These are phyloP conservation scores for Tinospora cordifolia DNA, from an alignment of 164 flowering plant species.

Conservation along the genomic window DNA sequence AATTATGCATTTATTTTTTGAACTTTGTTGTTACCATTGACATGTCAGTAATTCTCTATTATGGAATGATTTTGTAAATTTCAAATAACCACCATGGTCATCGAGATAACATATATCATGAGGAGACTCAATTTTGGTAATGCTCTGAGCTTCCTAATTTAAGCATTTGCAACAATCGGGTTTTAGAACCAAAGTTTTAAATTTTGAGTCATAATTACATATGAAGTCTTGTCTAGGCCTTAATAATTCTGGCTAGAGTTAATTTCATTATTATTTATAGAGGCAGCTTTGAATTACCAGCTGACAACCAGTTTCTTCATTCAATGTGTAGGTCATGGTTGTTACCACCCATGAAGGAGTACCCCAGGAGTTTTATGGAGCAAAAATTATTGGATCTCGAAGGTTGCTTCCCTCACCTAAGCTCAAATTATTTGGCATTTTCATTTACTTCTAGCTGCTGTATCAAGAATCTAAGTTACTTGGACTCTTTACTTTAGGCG, in stretches of 20 bases:
- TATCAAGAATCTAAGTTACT: no score
- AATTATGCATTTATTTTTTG: not conserved
- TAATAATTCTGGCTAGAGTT: no score
- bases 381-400: slow-evolving; percentile 78
- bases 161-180: no score
- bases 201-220: no score
- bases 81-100: no score
- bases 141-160: no score
- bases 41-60: not conserved
- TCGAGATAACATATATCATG: no score
- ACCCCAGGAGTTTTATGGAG: slow-evolving; percentile 91
- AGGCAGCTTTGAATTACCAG: not conserved
- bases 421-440: not conserved
- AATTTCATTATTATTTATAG: not conserved
- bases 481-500: no score
- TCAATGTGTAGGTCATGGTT: slow-evolving; percentile 69
- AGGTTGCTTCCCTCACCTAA: slow-evolving; percentile 38
- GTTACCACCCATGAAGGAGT: slow-evolving; percentile 99
- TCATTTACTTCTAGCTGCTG: not conserved
- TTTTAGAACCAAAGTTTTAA: no score
- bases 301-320: slow-evolving; percentile 14
- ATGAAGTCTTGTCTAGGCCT: no score
- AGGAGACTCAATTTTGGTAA: no score
- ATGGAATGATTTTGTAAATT: not conserved
- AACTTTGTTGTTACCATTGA: not conserved